A percentile compares a stretch with the other conserved stretches of the same genome.
phyloP scores from a whole-genome alignment of 1,284 basidiomycete species.

The Sporisorium iseilematis-ciliati region DNA sequence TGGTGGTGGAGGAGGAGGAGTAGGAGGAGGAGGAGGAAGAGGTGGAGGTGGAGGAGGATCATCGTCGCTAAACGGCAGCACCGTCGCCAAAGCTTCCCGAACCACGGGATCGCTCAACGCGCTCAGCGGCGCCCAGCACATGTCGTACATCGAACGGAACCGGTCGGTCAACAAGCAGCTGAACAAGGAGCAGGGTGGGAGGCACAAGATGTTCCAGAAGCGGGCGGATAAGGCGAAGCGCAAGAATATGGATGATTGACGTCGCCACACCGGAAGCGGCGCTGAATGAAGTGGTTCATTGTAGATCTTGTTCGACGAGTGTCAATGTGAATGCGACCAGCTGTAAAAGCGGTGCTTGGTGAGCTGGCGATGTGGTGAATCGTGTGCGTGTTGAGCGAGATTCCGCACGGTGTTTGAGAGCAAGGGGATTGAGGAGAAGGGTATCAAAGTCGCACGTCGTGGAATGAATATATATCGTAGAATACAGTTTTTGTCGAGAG shows the following conservation, averaged over 20 bases:
- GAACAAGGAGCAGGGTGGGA: conserved; percentile 57
- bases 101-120: conserved; percentile 68
- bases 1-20: no score
- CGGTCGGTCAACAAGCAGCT: conserved; percentile 67
- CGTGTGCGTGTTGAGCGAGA: no score
- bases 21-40: no score
- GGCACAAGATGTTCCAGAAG: conserved; percentile 64
- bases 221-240: conserved; percentile 54
- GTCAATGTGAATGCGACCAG: no score
- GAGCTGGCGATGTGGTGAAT: no score
- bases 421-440: no score
- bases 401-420: no score
- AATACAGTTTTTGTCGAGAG: conserved; percentile 7
- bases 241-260: conserved; percentile 38
- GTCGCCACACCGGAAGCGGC: not conserved
- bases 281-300: not conserved
- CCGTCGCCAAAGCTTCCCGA: conserved; percentile 54
- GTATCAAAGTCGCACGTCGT: no score
- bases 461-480: not conserved
- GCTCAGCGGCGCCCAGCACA: conserved; percentile 69
- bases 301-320: no score
- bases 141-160: conserved; percentile 70
- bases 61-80: conserved; percentile 9
- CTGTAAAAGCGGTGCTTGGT: no score
- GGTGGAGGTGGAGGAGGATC: conserved; percentile 12